Evolutionary conservation across 2,329 filamentous ascomycete species (phyloP).

Genomic region (Verticillium zaregamsianum): DNA sequence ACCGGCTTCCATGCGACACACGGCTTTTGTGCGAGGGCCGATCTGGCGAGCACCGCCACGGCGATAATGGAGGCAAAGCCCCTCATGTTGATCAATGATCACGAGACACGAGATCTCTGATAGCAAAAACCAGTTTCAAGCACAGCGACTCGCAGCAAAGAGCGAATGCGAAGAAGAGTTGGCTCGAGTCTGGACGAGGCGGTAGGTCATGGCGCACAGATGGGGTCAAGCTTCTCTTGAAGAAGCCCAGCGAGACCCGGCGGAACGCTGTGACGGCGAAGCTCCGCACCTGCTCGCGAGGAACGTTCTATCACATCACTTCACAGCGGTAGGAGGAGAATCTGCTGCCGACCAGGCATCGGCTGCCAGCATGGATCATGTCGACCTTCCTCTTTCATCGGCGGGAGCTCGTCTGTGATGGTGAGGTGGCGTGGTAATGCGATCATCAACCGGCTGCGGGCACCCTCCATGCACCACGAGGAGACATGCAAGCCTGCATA

Average conservation of each 20-base stretch:
- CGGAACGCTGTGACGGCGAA: neutral
- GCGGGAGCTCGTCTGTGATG: neutral
- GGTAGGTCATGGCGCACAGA: neutral
- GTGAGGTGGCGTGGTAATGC: neutral
- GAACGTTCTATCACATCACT: neutral
- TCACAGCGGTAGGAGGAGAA: neutral
- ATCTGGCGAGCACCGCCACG: neutral
- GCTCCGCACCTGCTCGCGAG: neutral
- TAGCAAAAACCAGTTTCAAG: neutral
- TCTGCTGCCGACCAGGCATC: neutral
- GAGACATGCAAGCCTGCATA: neutral
- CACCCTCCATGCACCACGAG: neutral
- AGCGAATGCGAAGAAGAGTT: neutral
- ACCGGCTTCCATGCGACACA: slow-evolving; percentile 1
- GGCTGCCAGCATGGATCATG: neutral
- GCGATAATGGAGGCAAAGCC: neutral
- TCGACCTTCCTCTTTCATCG: neutral
- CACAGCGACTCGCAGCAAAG: neutral
- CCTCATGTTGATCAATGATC: neutral
- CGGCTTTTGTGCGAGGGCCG: neutral
- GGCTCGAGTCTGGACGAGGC: neutral
- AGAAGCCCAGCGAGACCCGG: neutral
- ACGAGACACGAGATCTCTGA: neutral
- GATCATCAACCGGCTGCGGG: neutral
- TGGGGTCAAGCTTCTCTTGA: neutral